These are phyloP conservation scores for Ophiostoma angusticollis DNA, from an alignment of 2,329 filamentous ascomycete species.

Conservation along the genomic window DNA sequence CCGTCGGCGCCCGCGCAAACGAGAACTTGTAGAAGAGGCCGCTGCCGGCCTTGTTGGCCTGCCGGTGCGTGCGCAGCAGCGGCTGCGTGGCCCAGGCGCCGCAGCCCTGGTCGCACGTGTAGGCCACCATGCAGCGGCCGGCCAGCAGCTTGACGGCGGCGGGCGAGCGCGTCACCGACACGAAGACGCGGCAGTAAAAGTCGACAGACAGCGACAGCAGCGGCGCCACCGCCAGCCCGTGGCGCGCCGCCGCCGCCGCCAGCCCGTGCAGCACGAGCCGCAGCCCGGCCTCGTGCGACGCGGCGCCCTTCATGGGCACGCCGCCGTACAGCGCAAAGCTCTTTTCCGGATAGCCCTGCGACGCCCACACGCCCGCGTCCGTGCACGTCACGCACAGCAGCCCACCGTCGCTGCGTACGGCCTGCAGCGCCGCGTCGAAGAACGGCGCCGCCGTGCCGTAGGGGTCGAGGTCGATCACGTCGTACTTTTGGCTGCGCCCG, in stretches of 20 bases:
- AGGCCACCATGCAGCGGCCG: constrained; percentile 84
- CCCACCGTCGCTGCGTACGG: constrained; percentile 71
- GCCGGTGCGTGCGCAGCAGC: constrained; percentile 55
- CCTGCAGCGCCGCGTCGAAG: constrained; percentile 79
- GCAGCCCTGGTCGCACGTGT: constrained; percentile 82
- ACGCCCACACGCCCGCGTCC: constrained; percentile 89
- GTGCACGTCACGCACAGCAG: constrained; percentile 93
- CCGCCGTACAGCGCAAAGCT: constrained; percentile 89
- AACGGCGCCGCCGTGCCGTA: constrained; percentile 92
- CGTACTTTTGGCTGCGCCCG: constrained; percentile 46
- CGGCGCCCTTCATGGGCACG: constrained; percentile 67
- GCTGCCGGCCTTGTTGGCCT: constrained; percentile 56
- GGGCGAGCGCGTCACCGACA: constrained; percentile 66
- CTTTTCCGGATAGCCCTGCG: constrained; percentile 89
- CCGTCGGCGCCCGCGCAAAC: constrained; percentile 57
- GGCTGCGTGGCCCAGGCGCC: constrained; percentile 82
- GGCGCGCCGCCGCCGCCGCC: constrained; percentile 65
- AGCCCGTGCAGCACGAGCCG: constrained; percentile 76
- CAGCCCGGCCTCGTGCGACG: constrained; percentile 81
- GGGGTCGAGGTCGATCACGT: constrained; percentile 92
- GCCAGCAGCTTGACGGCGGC: constrained; percentile 82
- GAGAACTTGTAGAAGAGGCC: constrained; percentile 66
- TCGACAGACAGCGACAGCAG: constrained; percentile 89
- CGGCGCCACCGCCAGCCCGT: constrained; percentile 81
- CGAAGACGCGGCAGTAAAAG: constrained; percentile 85